phyloP scores from a whole-genome alignment of 2,329 filamentous ascomycete species.

The Colletotrichum euphorbiae region DNA sequence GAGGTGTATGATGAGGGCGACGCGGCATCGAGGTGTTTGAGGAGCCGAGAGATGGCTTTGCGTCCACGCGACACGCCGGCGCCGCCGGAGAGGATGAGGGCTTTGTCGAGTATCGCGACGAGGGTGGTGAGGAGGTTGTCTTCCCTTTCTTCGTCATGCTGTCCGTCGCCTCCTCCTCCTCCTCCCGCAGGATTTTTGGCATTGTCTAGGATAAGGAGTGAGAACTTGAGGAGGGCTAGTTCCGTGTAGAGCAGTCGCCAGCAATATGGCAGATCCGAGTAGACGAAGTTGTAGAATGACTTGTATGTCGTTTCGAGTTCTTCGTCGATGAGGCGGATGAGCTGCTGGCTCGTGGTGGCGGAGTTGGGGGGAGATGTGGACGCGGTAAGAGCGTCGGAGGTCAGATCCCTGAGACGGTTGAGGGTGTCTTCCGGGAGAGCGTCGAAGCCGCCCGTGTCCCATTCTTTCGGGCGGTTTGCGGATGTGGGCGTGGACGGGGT shows the following conservation, averaged over 20 bases:
- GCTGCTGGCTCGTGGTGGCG: not conserved
- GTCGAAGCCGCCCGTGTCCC: not conserved
- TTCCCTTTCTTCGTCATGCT: conserved; percentile 22
- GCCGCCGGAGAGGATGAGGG: conserved; percentile 79
- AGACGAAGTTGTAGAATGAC: conserved; percentile 75
- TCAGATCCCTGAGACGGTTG: not conserved
- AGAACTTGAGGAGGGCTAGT: conserved; percentile 72
- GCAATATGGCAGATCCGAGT: conserved; percentile 71
- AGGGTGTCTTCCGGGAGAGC: not conserved
- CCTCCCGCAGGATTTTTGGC: too few relatives aligned
- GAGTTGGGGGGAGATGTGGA: not conserved
- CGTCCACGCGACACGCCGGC: conserved; percentile 63
- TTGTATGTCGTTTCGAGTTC: conserved; percentile 32
- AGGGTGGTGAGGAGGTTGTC: conserved; percentile 61
- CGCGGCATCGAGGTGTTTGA: conserved; percentile 15
- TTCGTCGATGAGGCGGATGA: conserved; percentile 21
- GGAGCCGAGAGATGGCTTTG: conserved; percentile 58
- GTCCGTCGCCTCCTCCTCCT: not conserved
- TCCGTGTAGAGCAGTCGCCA: conserved; percentile 82
- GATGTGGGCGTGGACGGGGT: not conserved
- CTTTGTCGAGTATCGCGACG: conserved; percentile 78
- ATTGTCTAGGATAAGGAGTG: conserved; percentile 31
- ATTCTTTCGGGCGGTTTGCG: not conserved
- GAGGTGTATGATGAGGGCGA: too few relatives aligned
- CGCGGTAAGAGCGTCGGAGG: not conserved